Percentiles rank a stretch among this genome's conserved stretches.
phyloP scores from a whole-genome alignment of 129 eudicot genomes.

The Tagetes patula region DNA sequence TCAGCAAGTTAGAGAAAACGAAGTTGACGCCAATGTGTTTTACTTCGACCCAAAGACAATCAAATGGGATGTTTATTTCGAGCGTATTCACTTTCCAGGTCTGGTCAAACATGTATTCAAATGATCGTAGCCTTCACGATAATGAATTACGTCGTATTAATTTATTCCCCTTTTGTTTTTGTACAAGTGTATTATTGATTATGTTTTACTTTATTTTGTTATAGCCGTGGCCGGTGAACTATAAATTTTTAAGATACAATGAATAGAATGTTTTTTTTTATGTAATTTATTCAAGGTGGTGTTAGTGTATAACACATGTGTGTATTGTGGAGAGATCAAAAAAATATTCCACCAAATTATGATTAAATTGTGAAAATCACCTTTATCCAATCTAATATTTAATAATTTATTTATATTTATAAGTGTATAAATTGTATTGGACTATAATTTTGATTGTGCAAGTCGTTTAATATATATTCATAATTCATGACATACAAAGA shows the following conservation, averaged over 20 bases:
- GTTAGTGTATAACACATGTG: slow-evolving; percentile 10
- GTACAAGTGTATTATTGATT: slow-evolving; percentile 17
- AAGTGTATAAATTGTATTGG: too few species aligned
- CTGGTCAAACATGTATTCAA: slow-evolving; percentile 73
- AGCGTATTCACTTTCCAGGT: slow-evolving; percentile 67
- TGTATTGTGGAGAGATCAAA: too few species aligned
- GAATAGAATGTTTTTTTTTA: background rate
- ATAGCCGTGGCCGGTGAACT: slow-evolving; percentile 26
- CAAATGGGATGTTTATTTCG: slow-evolving; percentile 70
- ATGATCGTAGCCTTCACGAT: slow-evolving; percentile 29
- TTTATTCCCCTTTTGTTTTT: background rate
- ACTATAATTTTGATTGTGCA: too few species aligned
- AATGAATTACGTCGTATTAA: background rate
- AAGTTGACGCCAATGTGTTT: slow-evolving; percentile 48
- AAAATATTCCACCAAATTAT: too few species aligned
- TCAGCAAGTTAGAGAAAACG: slow-evolving; percentile 44
- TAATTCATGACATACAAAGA: too few species aligned
- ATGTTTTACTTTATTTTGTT: slow-evolving; percentile 10
- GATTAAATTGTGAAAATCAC: too few species aligned
- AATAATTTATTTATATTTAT: too few species aligned
- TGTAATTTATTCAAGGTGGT: slow-evolving; percentile 1
- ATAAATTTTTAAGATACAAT: background rate
- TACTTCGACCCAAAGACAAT: slow-evolving; percentile 73
- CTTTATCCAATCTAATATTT: too few species aligned
- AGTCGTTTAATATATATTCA: too few species aligned